These are phyloP conservation scores for Leccinum obscurum DNA, from an alignment of 768 basidiomycete genomes.

Conservation along the genomic window DNA sequence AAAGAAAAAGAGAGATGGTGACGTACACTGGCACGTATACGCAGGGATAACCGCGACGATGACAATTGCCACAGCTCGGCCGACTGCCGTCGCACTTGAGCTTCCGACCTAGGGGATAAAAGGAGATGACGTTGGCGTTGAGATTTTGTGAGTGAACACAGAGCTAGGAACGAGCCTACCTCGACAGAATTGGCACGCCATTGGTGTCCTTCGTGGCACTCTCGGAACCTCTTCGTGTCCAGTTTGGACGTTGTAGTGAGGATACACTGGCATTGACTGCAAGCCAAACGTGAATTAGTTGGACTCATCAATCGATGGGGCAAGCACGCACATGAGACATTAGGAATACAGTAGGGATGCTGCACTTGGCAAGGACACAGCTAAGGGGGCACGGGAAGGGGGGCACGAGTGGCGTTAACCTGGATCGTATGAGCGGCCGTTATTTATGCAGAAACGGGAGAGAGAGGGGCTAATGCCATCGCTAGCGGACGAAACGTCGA, in stretches of 20 bases:
- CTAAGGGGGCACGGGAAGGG: constrained; percentile 11
- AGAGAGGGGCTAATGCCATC: constrained; percentile 16
- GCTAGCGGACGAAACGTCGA: constrained; percentile 29
- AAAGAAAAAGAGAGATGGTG: neutral
- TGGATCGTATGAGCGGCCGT: constrained; percentile 13
- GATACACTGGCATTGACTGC: constrained; percentile 15
- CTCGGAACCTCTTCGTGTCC: constrained; percentile 26
- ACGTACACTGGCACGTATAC: constrained; percentile 67
- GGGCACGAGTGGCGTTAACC: constrained; percentile 3
- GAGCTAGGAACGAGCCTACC: constrained; percentile 36
- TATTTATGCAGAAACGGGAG: constrained; percentile 32
- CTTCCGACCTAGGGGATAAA: constrained; percentile 51
- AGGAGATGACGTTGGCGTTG: neutral
- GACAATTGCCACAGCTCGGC: constrained; percentile 67
- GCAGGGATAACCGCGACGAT: constrained; percentile 58
- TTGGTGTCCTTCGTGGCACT: constrained; percentile 51
- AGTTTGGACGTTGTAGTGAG: constrained; percentile 15
- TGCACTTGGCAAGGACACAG: constrained; percentile 5
- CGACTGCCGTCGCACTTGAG: constrained; percentile 69
- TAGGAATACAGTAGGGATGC: constrained; percentile 1
- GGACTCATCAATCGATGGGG: neutral
- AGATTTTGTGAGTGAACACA: neutral
- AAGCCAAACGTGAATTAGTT: neutral
- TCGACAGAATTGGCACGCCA: constrained; percentile 77
- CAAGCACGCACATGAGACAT: constrained; percentile 28